phyloP scores from a whole-genome alignment of 805 yeast species.

The Barnettozyma pratensis region DNA sequence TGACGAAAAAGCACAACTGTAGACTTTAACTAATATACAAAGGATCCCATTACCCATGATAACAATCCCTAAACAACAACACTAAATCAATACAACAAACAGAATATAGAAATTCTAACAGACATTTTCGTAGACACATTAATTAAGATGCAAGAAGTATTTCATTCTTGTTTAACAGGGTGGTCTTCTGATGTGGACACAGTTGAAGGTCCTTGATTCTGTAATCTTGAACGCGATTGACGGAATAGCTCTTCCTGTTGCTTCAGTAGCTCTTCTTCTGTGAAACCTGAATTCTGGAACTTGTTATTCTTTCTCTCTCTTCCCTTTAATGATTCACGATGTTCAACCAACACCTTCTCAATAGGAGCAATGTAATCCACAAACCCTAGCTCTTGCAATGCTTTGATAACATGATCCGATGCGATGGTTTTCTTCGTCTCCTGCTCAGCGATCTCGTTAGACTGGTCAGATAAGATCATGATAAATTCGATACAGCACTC shows the following conservation, averaged over 20 bases:
- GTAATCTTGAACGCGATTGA: slow-evolving; percentile 62
- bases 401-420: slow-evolving; percentile 90
- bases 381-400: slow-evolving; percentile 83
- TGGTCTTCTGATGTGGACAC: slow-evolving; percentile 2
- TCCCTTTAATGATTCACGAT: slow-evolving; percentile 81
- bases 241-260: slow-evolving; percentile 93
- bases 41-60: too few species aligned
- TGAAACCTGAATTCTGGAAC: slow-evolving; percentile 84
- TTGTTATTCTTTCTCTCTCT: slow-evolving; percentile 90
- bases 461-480: slow-evolving; percentile 89
- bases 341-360: slow-evolving; percentile 74
- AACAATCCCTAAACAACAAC: too few species aligned
- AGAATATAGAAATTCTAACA: not conserved
- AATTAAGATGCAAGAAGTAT: not conserved
- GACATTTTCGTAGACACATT: slow-evolving; percentile 1
- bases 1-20: not conserved
- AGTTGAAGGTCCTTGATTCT: slow-evolving; percentile 24
- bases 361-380: slow-evolving; percentile 78
- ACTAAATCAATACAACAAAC: not conserved
- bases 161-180: slow-evolving; percentile 6
- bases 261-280: slow-evolving; percentile 86
- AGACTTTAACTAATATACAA: slow-evolving; percentile 1
- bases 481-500: slow-evolving; percentile 96
- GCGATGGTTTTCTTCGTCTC: slow-evolving; percentile 96
- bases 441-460: slow-evolving; percentile 93